Base-by-base conservation (phyloP, 1,139 yeast species). In the Hyphopichia pseudoburtonii region DNA sequence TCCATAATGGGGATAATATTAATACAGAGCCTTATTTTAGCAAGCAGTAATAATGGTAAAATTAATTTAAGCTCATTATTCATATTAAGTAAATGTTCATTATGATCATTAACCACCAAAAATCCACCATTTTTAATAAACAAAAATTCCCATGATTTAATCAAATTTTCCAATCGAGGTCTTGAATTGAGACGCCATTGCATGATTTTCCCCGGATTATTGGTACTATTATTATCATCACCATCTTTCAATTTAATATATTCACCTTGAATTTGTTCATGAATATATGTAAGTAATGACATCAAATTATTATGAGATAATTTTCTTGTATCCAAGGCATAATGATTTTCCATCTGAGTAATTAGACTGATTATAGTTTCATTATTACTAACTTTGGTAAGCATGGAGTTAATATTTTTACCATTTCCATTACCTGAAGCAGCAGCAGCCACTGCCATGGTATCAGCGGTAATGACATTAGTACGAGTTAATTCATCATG, bases 261-360 rank as follows among this genome's bases (percentile, higher is more conserved):
- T 47, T 78, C 81, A 25, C 62, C 56, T 52, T 77, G 82, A 29
- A 86, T 81, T 50, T 72, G 76, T 51, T 86, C 88, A 54, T 86
- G 92, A 32, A 86, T 68, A 23, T 86, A 81, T 64, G 86, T 76
- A 48, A 88, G 66, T 46, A 86, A 66, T 3, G 86, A 74, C 33
- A 89, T 60, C 40, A 83, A 56, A 15, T 88, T 80, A 44, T 76
- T 72, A 52, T 73, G 69, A 2, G 85, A 77, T 16, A 78, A 57
- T n/a, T 26, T 12, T 30, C 63, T 66, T 36, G 66, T 63, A 34
- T 64, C 62, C 17, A 29, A 24, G 16, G 64, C 54, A 34, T 60
- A 64, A 43, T 76, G 75, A 43, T 70, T 64, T 16, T 72, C 65
- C 49, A 82, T 51, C 39, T 72, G 73, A 39, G 65, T 63, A 48